Evolutionary conservation across 2,329 filamentous ascomycete species (phyloP).

Genomic region (Colletotrichum filicis): DNA sequence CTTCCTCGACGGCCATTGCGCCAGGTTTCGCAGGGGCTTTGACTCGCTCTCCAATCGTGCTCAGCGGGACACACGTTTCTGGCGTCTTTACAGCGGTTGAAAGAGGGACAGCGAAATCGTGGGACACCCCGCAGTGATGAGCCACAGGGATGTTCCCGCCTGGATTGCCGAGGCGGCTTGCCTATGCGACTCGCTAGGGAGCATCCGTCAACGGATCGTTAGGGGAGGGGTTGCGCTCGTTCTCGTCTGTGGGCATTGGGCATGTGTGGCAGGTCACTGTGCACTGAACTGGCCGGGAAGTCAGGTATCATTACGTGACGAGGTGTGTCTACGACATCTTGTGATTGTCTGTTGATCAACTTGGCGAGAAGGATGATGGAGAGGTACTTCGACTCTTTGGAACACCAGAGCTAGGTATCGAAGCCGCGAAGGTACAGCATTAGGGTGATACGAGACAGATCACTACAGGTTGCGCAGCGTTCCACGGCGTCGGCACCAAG

Average conservation of each 20-base stretch:
- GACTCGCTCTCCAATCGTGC: constrained; percentile 7
- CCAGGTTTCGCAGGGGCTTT: neutral
- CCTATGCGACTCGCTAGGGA: neutral
- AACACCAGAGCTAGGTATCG: no score
- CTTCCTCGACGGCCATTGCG: neutral
- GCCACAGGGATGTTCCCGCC: neutral
- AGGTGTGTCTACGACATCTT: neutral
- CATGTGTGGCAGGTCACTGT: neutral
- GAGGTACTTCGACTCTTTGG: neutral
- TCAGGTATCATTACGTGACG: neutral
- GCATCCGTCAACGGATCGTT: neutral
- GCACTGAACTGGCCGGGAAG: neutral
- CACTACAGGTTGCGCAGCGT: neutral
- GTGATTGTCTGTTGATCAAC: neutral
- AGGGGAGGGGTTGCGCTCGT: neutral
- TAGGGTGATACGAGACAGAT: no score
- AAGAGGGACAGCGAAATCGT: neutral
- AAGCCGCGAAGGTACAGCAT: no score
- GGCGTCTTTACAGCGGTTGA: neutral
- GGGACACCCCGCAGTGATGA: constrained; percentile 8
- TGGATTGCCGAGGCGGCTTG: neutral
- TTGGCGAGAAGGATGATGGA: neutral
- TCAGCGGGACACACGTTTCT: constrained; percentile 1
- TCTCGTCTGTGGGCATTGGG: neutral
- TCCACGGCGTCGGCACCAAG: neutral